Evolutionary conservation across 2,329 filamentous ascomycete species (phyloP), one percentile per base, ranked within the genome.

Genomic region (Nemania sp.): DNA sequence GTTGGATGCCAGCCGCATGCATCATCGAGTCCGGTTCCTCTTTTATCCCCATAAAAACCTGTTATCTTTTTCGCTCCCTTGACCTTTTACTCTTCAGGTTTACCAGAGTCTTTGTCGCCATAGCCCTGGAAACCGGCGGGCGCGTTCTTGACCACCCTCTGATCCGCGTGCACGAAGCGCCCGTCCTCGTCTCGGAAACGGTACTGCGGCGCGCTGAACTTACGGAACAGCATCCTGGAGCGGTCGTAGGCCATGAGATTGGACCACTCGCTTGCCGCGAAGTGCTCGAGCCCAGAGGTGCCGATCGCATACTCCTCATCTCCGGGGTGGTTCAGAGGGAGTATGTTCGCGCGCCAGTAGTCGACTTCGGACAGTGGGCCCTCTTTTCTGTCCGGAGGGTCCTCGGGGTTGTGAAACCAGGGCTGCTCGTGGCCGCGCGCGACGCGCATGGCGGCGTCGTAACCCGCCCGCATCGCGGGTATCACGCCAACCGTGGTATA

Each of bases 401-500:
- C 15, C 32, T 35, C 1, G 13, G 48, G 32, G 15, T 21, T 29
- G n/a, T 47, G 63, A 60, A 67, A 67, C 58, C 61, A 71, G 9
- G 68, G 69, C 12, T 66, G 64, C 2, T 54, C 60, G 39, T 49
- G 64, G 15, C 65, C 67, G 11, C 35, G 49, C n/a, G 76, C 71
- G n/a, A 78, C 69, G 40, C 75, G 73, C 64, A 72, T 65, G 2
- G 78, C 80, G n/a, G 78, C 66, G 45, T 82, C 80, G 60, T 73
- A 75, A 34, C 73, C 81, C n/a, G 82, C 78, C 58, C 83, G 80
- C 65, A 87, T 75, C 57, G 80, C 76, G 11, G 78, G 78, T 66
- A 83, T 74, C 46, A 83, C 80, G 46, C 84, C 84, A 37, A 84
- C 78, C 20, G 72, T 70, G 21, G 78, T 78, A 73, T 84, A 87